Conservation (phyloP, 768 basidiomycete genomes). For the Rossbeevera mucosa region DNA sequence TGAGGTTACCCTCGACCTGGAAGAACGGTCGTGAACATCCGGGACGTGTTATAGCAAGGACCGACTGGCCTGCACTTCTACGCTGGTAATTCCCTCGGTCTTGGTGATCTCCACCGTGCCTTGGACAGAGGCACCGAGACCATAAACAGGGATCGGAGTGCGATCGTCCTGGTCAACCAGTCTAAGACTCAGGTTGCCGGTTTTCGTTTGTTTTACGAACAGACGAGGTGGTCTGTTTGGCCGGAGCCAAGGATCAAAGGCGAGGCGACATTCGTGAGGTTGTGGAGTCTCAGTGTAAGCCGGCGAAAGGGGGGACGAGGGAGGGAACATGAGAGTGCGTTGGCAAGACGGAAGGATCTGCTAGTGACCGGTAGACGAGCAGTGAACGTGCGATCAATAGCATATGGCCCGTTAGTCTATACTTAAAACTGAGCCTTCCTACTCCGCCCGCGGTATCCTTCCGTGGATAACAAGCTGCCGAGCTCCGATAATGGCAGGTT, state of each 20-base stretch:
- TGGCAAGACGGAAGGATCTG: constrained; percentile 13
- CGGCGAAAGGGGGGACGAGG: constrained; percentile 37
- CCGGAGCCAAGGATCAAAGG: constrained; percentile 38
- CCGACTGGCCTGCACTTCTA: constrained; percentile 56
- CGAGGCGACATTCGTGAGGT: constrained; percentile 49
- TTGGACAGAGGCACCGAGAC: constrained; percentile 45
- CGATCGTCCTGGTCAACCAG: constrained; percentile 51
- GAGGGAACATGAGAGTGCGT: constrained; percentile 45
- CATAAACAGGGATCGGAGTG: constrained; percentile 53
- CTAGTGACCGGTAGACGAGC: neutral
- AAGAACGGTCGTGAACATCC: neutral
- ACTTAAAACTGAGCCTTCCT: constrained; percentile 33
- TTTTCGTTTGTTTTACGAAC: constrained; percentile 58
- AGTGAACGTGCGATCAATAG: constrained; percentile 23
- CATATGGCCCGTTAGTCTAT: constrained; percentile 31
- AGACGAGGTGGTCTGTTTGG: constrained; percentile 39
- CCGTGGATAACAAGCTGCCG: constrained; percentile 1
- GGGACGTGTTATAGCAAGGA: neutral
- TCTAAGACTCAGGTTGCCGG: constrained; percentile 47
- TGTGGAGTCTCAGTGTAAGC: constrained; percentile 55
- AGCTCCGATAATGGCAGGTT: neutral
- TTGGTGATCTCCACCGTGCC: constrained; percentile 55
- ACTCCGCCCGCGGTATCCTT: constrained; percentile 24
- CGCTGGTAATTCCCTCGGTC: constrained; percentile 50
- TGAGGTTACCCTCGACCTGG: constrained; percentile 59